Conservation (phyloP, 2,329 filamentous ascomycete genomes). For the Orbilia oligospora region DNA sequence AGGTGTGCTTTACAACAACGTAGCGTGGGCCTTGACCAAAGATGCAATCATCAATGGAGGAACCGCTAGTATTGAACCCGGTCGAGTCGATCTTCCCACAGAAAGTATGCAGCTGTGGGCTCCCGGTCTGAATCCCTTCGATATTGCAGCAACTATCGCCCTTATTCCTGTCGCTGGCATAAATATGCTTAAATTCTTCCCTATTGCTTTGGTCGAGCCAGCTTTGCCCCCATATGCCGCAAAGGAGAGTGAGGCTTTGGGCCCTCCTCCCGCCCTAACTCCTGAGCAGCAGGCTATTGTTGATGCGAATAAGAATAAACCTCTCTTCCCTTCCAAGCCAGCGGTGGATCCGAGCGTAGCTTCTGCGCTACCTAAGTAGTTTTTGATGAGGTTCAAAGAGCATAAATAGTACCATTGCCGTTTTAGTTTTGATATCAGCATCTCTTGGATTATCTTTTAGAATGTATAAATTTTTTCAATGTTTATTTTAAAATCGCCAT, state of each 20-base stretch:
- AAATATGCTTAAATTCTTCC: conserved; percentile 40
- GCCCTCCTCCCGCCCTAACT: conserved; percentile 20
- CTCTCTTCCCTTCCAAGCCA: conserved; percentile 19
- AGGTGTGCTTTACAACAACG: conserved; percentile 70
- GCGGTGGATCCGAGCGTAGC: conserved; percentile 32
- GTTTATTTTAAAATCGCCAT: no score
- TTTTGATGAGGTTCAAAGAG: conserved; percentile 6
- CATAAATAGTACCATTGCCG: not conserved
- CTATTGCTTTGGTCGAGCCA: conserved; percentile 15
- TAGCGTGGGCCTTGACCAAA: conserved; percentile 68
- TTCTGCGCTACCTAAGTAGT: conserved; percentile 2
- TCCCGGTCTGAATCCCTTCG: conserved; percentile 23
- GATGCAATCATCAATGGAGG: conserved; percentile 71
- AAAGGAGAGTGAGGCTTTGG: conserved; percentile 32
- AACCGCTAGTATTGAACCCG: conserved; percentile 64
- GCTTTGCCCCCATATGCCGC: conserved; percentile 27
- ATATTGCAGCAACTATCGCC: conserved; percentile 22
- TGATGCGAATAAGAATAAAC: conserved; percentile 30
- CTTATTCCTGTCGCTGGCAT: conserved; percentile 36
- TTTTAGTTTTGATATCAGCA: not conserved
- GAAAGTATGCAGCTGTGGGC: conserved; percentile 28
- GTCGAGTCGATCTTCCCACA: conserved; percentile 27
- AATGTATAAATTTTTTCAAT: no score
- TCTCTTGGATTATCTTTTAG: no score
- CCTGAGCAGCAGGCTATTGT: conserved; percentile 23